Evolutionary conservation across 1,284 basidiomycete species (phyloP).

Genomic region (Moesziomyces sp.): DNA sequence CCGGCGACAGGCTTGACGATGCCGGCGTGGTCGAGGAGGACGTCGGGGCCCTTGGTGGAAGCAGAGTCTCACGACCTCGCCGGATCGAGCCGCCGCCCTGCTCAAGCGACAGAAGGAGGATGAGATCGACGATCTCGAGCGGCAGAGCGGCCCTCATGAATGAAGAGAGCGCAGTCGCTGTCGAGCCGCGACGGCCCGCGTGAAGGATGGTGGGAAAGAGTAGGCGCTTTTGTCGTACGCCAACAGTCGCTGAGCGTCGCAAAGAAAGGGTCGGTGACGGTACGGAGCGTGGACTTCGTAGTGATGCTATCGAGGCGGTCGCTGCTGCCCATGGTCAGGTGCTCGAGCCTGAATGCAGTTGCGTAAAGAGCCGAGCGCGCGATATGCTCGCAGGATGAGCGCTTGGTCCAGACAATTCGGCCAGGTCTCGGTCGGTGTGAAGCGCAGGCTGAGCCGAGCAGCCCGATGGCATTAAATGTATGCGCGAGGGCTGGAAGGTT

Average conservation of each 20-base stretch:
- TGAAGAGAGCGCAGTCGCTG: neutral
- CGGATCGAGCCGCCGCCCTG: neutral
- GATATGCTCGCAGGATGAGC: no score
- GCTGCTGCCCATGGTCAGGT: neutral
- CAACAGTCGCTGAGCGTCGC: no score
- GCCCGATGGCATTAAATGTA: no score
- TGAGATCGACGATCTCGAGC: constrained; percentile 40
- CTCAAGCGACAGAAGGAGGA: constrained; percentile 21
- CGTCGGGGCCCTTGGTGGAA: neutral
- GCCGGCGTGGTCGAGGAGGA: neutral
- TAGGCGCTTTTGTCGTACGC: no score
- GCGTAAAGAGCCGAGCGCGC: neutral
- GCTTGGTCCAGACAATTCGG: no score
- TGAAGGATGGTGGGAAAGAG: neutral
- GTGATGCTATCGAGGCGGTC: neutral
- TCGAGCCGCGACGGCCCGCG: neutral
- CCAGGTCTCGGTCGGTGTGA: no score
- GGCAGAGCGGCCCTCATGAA: constrained; percentile 21
- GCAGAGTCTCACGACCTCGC: neutral
- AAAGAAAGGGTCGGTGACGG: no score
- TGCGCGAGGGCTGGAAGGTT: no score
- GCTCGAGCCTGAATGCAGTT: neutral
- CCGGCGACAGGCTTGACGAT: neutral
- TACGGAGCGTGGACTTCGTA: neutral
- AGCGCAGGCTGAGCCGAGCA: no score